A percentile compares a stretch with the other conserved stretches of the same genome.
These are phyloP conservation scores for Eucalyptus tenuipes DNA, from an alignment of 345 rosid genomes.

Conservation along the genomic window DNA sequence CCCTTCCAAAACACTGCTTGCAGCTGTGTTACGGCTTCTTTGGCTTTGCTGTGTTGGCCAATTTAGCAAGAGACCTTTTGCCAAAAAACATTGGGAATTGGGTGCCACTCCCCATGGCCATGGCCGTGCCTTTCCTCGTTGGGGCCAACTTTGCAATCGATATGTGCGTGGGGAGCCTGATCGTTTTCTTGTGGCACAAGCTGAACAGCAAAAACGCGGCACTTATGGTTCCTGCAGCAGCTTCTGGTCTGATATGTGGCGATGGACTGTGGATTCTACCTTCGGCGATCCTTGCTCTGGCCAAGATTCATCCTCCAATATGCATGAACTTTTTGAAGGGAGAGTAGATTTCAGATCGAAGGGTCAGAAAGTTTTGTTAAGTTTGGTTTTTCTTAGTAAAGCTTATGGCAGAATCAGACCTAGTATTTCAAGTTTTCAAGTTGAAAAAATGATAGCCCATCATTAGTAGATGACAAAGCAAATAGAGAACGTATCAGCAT, in stretches of 20 bases:
- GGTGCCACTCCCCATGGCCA: constrained; percentile 92
- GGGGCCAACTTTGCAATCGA: constrained; percentile 87
- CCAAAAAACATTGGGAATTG: constrained; percentile 48
- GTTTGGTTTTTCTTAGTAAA: background rate
- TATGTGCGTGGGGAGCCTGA: constrained; percentile 62
- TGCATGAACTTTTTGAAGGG: constrained; percentile 56
- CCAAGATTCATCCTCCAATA: constrained; percentile 63
- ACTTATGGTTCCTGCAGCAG: constrained; percentile 74
- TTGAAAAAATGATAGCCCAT: background rate
- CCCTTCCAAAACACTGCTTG: constrained; percentile 71
- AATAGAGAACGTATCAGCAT: background rate
- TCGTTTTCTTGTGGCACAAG: constrained; percentile 50
- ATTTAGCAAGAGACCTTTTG: constrained; percentile 43
- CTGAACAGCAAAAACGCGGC: constrained; percentile 34
- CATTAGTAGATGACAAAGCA: background rate
- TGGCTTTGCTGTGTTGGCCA: constrained; percentile 55
- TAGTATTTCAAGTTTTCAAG: background rate
- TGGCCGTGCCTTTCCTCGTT: constrained; percentile 93
- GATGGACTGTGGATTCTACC: constrained; percentile 95
- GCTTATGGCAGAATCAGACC: background rate
- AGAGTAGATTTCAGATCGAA: background rate
- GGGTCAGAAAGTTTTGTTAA: background rate
- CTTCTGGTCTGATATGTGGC: constrained; percentile 90
- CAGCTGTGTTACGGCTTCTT: constrained; percentile 88
- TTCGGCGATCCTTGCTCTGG: constrained; percentile 60